Evolutionary conservation across 2,329 filamentous ascomycete species (phyloP), one percentile per base, ranked within the genome.

Genomic region (Colletotrichum plurivorum): DNA sequence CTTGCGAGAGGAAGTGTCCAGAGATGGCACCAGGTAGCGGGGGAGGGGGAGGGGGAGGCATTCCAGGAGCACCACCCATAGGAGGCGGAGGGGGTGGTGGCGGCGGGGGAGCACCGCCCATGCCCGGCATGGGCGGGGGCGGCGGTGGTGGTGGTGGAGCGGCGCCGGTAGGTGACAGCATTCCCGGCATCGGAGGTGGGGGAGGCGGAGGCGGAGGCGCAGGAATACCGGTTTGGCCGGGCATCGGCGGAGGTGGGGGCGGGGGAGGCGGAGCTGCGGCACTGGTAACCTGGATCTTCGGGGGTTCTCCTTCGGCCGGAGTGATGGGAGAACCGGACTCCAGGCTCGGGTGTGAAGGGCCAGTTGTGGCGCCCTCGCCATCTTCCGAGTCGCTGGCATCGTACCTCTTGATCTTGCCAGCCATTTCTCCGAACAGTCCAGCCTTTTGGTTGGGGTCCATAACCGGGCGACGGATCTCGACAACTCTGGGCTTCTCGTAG

Each of bases 401-500:
- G 75, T 90, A 89, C 70, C 84, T 89, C 81, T 91, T 92, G 75
- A 95, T 88, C 81, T 93, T 96, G 58, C 90, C 88, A 41, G 90
- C 88, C 73, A 97, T 91, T 80, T 97, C 89, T 76, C 81, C 84
- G 85, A 83, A 86, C 81, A 84, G 92, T 76, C 82, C 95, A 78
- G 77, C 90, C 84, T 85, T 90, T 84, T 84, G 91, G 85, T 84
- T 94, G 80, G 81, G 88, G 73, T 89, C 86, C 74, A 89, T 82
- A 41, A 86, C 81, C 12, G 94, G 94, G 71, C 94, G 89, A 78
- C 89, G 92, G 81, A 95, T 89, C 79, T 96, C 88, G 66, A 97
- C 89, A 57, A 97, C 83, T 63, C 91, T 89, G 46, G 95, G 93
- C 80, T 91, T 95, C 81, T 95, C 93, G 72, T 91, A 93, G 25